Percentiles rank a stretch among this genome's conserved stretches.
Conservation (phyloP, 768 basidiomycete species). For the Tylopilus felleus region DNA sequence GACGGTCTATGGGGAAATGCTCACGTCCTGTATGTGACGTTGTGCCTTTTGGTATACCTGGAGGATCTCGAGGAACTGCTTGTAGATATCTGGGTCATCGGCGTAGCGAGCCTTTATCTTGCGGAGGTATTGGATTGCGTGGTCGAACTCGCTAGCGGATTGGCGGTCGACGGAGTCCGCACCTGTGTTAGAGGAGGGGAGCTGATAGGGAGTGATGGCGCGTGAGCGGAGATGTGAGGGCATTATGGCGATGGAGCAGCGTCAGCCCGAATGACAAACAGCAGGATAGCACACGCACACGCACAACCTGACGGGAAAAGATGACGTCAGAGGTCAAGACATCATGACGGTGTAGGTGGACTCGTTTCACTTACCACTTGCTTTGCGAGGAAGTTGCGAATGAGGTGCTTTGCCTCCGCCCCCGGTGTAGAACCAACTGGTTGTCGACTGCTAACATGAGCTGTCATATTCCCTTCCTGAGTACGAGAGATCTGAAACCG, state of each 20-base stretch:
- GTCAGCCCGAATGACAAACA: no score
- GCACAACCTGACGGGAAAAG: no score
- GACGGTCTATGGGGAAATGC: conserved; percentile 25
- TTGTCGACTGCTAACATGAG: no score
- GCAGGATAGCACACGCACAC: no score
- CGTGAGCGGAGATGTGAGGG: conserved; percentile 36
- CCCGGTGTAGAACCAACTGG: no score
- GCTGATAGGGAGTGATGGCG: conserved; percentile 48
- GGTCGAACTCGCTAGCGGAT: conserved; percentile 73
- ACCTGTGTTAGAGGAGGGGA: conserved; percentile 42
- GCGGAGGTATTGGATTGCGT: conserved; percentile 97
- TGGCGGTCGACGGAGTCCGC: conserved; percentile 56
- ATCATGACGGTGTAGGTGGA: no score
- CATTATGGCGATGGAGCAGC: no score
- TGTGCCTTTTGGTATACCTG: conserved; percentile 88
- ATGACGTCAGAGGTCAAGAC: no score
- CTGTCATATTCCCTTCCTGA: background rate
- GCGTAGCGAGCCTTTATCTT: conserved; percentile 93
- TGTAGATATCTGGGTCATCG: conserved; percentile 89
- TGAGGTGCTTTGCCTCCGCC: no score
- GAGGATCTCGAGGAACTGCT: conserved; percentile 84
- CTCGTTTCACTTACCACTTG: no score
- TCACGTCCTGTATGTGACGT: conserved; percentile 65
- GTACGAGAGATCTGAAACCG: background rate
- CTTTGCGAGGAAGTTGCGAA: no score